Base-by-base conservation (phyloP, 2,329 filamentous ascomycete genomes). In the Cephalotrichum gorgonifer region DNA sequence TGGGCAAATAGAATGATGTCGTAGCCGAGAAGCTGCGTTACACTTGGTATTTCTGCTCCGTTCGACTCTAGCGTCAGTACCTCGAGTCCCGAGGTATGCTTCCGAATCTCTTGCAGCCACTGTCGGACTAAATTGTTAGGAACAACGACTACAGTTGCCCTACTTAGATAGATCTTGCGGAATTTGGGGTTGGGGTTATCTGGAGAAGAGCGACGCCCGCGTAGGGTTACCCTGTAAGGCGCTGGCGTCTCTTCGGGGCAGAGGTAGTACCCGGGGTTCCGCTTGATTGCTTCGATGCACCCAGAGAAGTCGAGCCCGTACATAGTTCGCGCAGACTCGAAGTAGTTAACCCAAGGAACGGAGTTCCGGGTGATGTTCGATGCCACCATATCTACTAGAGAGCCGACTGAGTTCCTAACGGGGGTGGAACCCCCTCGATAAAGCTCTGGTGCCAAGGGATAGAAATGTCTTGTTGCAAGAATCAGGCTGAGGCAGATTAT, bases 41-140 rank as follows among this genome's bases (percentile, higher is more conserved):
- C 66, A 1, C 69, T 54, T 0, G 88, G 88, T 0, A 89, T 69
- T 2, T 62, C 53, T 12, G 9, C 17, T 17, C 25, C 9, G 11
- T 26, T 41, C 22, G 73, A 69, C 4, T 67, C 68, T 8, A 73
- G 70, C 22, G 83, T 67, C 0, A 93, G 67, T 0, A 88, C 73
- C 9, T 74, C 76, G 0, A 96, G 67, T 0, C 76, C 75, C 3
- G 65, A 68, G 0, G 88, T 85, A 58, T 96, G 91, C 58, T 88
- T 89, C 3, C 70, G 62, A 11, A 96, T 88, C 58, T 96, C 88
- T 11, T 80, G 74, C 48, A 78, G 70, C 91, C 91, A 96, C 62
- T 97, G 91, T 48, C 83, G 75, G 3, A 95, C 70, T 23, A 96
- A 71, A 59, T 96, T 96, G 14, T 81, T 74, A 0, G 91, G 91